Evolutionary conservation across 192 early-diverging fungal genomes (phyloP), one percentile per base, ranked within the genome.

Genomic region (Mortierella claussenii): DNA sequence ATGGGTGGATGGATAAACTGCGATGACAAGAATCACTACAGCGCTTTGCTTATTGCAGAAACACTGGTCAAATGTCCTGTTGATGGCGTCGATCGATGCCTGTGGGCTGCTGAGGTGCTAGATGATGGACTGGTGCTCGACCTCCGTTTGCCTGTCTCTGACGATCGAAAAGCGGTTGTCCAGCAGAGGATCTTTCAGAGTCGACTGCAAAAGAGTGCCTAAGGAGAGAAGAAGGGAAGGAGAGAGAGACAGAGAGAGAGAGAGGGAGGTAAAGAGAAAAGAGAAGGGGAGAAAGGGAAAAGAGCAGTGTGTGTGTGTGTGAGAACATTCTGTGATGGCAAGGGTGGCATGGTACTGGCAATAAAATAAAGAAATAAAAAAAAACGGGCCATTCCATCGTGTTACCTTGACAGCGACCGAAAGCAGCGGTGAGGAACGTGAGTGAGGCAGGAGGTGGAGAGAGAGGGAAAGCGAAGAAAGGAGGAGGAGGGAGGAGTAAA

Each of bases 391-490:
- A n/a, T n/a, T n/a, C n/a, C n/a, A n/a, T n/a, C n/a, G n/a, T n/a
- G n/a, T n/a, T n/a, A n/a, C n/a, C n/a, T n/a, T n/a, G n/a, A n/a
- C n/a, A n/a, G n/a, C n/a, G n/a, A n/a, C n/a, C n/a, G n/a, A n/a
- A n/a, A n/a, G n/a, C n/a, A n/a, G 13, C 21, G 10, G 17, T 44
- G 43, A 58, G 12, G 23, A 54, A 30, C 24, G 26, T 0, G 48
- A 24, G 23, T 23, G 27, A 28, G 27, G 37, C 23, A 51, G 50
- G 60, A n/a, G n/a, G n/a, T n/a, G 30, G 8, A 37, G n/a, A 51
- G 24, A 63, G 23, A 53, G 51, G 54, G 28, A 53, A 42, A 32
- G 17, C 24, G 24, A 37, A 51, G 20, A 46, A 54, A 27, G 23
- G 30, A 15, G 45, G 18, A 49, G 30, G 49, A 65, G 27, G 8